Conservation (phyloP, 2,329 filamentous ascomycete genomes). For the Nigrospora osmanthi region DNA sequence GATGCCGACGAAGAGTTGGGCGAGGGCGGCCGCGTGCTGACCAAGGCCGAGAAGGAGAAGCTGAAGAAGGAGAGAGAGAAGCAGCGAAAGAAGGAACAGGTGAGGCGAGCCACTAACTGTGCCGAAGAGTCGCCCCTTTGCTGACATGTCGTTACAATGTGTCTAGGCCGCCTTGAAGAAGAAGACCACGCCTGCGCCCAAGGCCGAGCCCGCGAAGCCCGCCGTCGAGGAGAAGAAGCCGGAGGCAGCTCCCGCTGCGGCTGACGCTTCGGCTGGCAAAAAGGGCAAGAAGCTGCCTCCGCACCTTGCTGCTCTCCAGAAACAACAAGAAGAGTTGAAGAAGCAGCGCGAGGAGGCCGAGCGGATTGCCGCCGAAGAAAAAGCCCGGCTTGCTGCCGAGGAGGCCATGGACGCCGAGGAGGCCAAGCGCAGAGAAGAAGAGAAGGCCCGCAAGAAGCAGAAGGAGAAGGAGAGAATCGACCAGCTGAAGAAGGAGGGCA, state of each 20-base stretch:
- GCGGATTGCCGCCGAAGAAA: slow-evolving; percentile 52
- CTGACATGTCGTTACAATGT: neutral
- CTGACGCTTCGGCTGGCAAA: slow-evolving; percentile 47
- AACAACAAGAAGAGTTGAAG: slow-evolving; percentile 73
- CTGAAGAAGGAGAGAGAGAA: slow-evolving; percentile 98
- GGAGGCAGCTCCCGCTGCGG: slow-evolving; percentile 24
- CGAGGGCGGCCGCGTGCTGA: slow-evolving; percentile 65
- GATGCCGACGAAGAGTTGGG: slow-evolving; percentile 42
- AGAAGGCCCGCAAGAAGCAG: slow-evolving; percentile 71
- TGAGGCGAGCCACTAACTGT: slow-evolving; percentile 24
- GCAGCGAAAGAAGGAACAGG: slow-evolving; percentile 96
- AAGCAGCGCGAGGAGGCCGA: slow-evolving; percentile 57
- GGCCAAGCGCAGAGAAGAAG: slow-evolving; percentile 60
- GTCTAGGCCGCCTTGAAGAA: slow-evolving; percentile 78
- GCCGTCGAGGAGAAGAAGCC: slow-evolving; percentile 40
- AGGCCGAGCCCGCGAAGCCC: slow-evolving; percentile 48
- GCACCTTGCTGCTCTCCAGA: slow-evolving; percentile 65
- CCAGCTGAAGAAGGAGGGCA: slow-evolving; percentile 81
- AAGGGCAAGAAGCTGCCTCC: slow-evolving; percentile 89
- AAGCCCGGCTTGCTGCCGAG: slow-evolving; percentile 56
- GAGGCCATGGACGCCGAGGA: slow-evolving; percentile 61
- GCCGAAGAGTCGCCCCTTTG: neutral
- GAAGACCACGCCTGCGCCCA: slow-evolving; percentile 40
- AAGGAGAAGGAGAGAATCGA: slow-evolving; percentile 82
- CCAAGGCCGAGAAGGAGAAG: slow-evolving; percentile 89